A percentile compares a stretch with the other conserved stretches of the same genome.
These are phyloP conservation scores for Filobasidium wieringae DNA, from an alignment of 768 basidiomycete genomes.

Conservation along the genomic window DNA sequence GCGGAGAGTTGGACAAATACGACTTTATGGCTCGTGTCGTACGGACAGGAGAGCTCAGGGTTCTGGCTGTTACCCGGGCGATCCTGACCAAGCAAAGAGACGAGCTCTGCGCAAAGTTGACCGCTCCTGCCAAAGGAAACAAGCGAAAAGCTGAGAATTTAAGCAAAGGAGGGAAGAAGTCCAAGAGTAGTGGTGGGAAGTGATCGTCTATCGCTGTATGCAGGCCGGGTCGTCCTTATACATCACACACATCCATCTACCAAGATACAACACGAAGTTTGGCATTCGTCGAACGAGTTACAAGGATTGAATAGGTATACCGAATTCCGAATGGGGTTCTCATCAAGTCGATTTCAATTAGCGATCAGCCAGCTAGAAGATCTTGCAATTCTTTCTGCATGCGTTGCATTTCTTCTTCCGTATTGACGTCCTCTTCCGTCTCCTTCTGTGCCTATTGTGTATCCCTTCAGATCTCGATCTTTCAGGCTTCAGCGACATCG, in stretches of 20 bases:
- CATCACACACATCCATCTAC: too few species aligned
- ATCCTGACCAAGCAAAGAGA: not conserved
- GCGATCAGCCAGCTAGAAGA: constrained; percentile 56
- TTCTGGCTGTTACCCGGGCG: not conserved
- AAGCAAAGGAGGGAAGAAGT: constrained; percentile 4
- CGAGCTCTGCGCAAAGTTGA: not conserved
- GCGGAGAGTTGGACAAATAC: not conserved
- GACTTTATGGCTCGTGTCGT: not conserved
- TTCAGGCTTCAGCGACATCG: too few species aligned
- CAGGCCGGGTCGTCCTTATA: too few species aligned
- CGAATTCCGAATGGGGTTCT: too few species aligned
- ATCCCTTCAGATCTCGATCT: too few species aligned
- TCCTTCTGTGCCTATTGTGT: constrained; percentile 49
- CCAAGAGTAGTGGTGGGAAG: not conserved
- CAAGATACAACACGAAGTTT: too few species aligned
- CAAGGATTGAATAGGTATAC: too few species aligned
- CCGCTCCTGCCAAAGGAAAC: not conserved
- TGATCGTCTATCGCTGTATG: not conserved
- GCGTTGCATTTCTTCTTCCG: constrained; percentile 75
- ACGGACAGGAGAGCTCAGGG: not conserved
- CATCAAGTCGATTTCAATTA: too few species aligned
- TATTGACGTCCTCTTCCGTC: constrained; percentile 62
- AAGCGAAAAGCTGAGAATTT: not conserved
- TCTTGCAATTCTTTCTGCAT: constrained; percentile 83
- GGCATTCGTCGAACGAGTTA: too few species aligned